Evolutionary conservation across 2,329 filamentous ascomycete genomes (phyloP), one percentile per base, ranked within the genome.

Genomic region (Daldinia sp.): DNA sequence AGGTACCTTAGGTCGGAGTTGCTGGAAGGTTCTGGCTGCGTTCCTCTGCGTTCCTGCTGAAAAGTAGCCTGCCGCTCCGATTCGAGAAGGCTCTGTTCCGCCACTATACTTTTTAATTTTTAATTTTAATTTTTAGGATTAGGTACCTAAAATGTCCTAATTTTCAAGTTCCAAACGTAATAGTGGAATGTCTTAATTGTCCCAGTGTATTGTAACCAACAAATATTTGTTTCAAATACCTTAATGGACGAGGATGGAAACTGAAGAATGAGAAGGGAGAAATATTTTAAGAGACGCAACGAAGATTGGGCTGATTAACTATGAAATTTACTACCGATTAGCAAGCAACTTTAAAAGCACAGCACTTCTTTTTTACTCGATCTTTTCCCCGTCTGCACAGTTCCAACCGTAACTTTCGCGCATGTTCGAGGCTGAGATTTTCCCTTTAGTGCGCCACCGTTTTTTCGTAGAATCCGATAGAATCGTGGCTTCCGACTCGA

Each of bases 401-500:
- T 45, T 7, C 21, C 21, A 45, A 45, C 39, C 7, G 17, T 15
- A 50, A 48, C 47, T 29, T 48, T 43, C 21, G 21, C 43, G 58
- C 37, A 48, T 34, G 23, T 62, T 61, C 64, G 64, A 74, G 71
- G 72, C 72, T 73, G 72, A 72, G 65, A 64, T 60, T 67, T 63
- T 68, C 61, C 62, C 11, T n/a, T 51, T 53, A 61, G 71, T 69
- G 70, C 70, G 72, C 72, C 73, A 73, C 71, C 61, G 63, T 64
- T 66, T 63, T 58, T 53, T 67, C 70, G 72, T 75, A 71, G 73
- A 75, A 75, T 71, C 73, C 61, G 64, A 75, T 75, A 61, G 73
- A 75, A 75, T 75, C 72, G 73, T 74, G 73, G 72, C 72, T 71
- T 70, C 39, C 39, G 49, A 57, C 15, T 23, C 1, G 0, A 70